Evolutionary conservation across 495 filamentous ascomycete genomes (phyloP).

Genomic region (Hypoxylon rickii): DNA sequence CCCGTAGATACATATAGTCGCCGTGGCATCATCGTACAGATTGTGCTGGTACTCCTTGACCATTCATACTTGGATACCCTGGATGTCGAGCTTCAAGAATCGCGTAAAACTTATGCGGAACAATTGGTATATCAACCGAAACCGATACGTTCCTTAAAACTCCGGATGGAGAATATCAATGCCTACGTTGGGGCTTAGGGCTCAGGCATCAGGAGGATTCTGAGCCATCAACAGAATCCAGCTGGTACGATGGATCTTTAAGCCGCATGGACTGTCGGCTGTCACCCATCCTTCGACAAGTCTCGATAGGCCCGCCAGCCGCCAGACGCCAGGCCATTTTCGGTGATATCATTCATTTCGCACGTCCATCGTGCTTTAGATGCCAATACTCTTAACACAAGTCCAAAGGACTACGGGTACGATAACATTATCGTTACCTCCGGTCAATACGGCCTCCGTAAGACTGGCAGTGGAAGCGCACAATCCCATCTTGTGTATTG

Average conservation of each 20-base stretch:
- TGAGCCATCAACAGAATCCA: neutral
- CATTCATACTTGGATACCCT: too few species aligned
- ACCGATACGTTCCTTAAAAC: too few species aligned
- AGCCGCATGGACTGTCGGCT: neutral
- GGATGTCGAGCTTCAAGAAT: too few species aligned
- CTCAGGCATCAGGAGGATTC: too few species aligned
- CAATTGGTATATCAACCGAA: too few species aligned
- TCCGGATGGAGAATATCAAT: too few species aligned
- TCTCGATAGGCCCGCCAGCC: neutral
- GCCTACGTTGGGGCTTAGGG: neutral
- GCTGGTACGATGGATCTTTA: constrained; percentile 14
- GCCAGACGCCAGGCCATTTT: neutral
- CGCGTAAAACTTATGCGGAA: too few species aligned
- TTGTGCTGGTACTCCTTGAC: too few species aligned
- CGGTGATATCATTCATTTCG: neutral
- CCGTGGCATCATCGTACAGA: too few species aligned
- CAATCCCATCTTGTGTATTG: constrained; percentile 60
- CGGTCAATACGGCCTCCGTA: constrained; percentile 93
- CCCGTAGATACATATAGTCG: too few species aligned
- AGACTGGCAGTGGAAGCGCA: constrained; percentile 84
- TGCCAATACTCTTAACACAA: constrained; percentile 75
- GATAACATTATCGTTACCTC: constrained; percentile 98
- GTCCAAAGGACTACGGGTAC: constrained; percentile 95
- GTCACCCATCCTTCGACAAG: neutral
- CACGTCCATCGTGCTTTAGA: constrained; percentile 49